Evolutionary conservation across 768 basidiomycete genomes (phyloP).

Genomic region (Tricholoma bakamatsutake): DNA sequence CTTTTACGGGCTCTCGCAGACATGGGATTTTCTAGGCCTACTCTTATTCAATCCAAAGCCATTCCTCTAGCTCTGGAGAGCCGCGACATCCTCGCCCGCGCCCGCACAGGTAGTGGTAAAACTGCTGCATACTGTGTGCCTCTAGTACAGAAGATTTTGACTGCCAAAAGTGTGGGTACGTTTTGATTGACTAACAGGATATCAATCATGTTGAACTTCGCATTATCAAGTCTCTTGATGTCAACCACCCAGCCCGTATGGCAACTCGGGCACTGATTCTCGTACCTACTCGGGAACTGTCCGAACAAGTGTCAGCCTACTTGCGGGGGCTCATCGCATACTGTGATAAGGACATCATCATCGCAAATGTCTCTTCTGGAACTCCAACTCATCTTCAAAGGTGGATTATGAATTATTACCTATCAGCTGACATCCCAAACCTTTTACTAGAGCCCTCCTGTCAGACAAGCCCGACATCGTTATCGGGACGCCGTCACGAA

Average conservation of each 20-base stretch:
- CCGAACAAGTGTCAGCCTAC: slow-evolving; percentile 81
- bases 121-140: slow-evolving; percentile 96
- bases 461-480: slow-evolving; percentile 77
- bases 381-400: slow-evolving; percentile 66
- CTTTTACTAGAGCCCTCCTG: slow-evolving; percentile 15
- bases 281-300: slow-evolving; percentile 88
- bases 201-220: background rate
- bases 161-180: slow-evolving; percentile 65
- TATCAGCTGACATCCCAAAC: background rate
- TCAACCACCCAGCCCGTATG: slow-evolving; percentile 37
- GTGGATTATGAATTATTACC: slow-evolving; percentile 7
- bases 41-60: slow-evolving; percentile 85
- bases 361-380: slow-evolving; percentile 76
- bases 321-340: slow-evolving; percentile 62
- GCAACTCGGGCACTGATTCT: slow-evolving; percentile 73
- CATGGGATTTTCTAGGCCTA: slow-evolving; percentile 85
- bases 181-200: slow-evolving; percentile 10
- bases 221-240: slow-evolving; percentile 29
- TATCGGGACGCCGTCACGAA: slow-evolving; percentile 72
- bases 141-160: slow-evolving; percentile 81
- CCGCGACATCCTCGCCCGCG: slow-evolving; percentile 87
- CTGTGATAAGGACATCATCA: slow-evolving; percentile 67
- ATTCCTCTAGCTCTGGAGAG: slow-evolving; percentile 90
- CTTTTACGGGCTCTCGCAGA: slow-evolving; percentile 87
- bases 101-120: slow-evolving; percentile 95